phyloP scores from a whole-genome alignment of 2,329 filamentous ascomycete genomes.

The Penicillium sp. region DNA sequence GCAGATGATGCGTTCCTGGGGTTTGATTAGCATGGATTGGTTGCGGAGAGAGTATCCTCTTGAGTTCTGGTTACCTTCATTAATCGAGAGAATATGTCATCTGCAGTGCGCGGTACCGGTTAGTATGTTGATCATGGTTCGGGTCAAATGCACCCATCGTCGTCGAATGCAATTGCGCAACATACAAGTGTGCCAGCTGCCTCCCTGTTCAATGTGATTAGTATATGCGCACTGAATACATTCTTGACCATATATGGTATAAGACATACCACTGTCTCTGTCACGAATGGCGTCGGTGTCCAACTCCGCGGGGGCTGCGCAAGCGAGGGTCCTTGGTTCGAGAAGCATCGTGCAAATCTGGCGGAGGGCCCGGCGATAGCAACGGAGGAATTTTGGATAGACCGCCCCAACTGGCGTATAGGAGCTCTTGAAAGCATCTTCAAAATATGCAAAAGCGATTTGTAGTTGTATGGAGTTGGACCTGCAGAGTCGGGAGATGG shows the following conservation, averaged over 20 bases:
- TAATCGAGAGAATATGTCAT: constrained; percentile 74
- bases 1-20: constrained; percentile 83
- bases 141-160: constrained; percentile 16
- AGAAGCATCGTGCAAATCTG: constrained; percentile 22
- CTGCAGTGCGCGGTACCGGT: constrained; percentile 36
- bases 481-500: constrained; percentile 1
- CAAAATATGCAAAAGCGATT: neutral
- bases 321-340: constrained; percentile 22
- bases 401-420: constrained; percentile 20
- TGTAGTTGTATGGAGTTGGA: constrained; percentile 2
- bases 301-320: constrained; percentile 35
- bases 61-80: constrained; percentile 50
- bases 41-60: constrained; percentile 9
- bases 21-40: constrained; percentile 24
- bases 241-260: neutral
- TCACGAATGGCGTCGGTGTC: constrained; percentile 48
- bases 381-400: constrained; percentile 6
- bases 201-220: constrained; percentile 46
- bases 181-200: constrained; percentile 69
- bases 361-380: constrained; percentile 5
- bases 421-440: constrained; percentile 22
- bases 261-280: constrained; percentile 48
- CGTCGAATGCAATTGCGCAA: constrained; percentile 17
- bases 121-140: constrained; percentile 4
- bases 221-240: constrained; percentile 3